phyloP scores from a whole-genome alignment of 2,329 filamentous ascomycete species.

The Colletotrichum ledebouriae region DNA sequence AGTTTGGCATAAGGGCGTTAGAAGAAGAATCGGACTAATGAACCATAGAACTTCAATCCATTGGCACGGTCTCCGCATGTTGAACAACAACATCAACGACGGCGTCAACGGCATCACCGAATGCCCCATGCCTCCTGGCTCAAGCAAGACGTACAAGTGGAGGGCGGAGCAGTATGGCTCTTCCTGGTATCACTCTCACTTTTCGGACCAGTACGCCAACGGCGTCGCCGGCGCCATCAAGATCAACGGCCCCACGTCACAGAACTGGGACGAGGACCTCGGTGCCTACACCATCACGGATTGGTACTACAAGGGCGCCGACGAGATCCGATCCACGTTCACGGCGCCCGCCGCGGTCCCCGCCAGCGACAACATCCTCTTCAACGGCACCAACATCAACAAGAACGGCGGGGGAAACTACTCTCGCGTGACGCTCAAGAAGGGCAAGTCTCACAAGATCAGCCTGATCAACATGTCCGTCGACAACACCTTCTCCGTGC shows the following conservation, averaged over 20 bases:
- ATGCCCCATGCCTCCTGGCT: conserved; percentile 56
- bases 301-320: conserved; percentile 61
- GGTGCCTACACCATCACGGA: conserved; percentile 67
- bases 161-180: conserved; percentile 56
- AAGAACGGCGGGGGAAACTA: conserved; percentile 45
- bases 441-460: conserved; percentile 69
- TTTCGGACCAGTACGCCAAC: conserved; percentile 64
- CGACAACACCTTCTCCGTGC: conserved; percentile 67
- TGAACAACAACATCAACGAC: conserved; percentile 60
- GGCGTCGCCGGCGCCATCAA: conserved; percentile 66
- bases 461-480: conserved; percentile 70
- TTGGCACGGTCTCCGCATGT: conserved; percentile 64
- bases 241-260: conserved; percentile 60
- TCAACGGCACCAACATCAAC: conserved; percentile 58
- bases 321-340: conserved; percentile 45
- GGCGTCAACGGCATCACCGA: conserved; percentile 60
- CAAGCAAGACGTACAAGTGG: conserved; percentile 53
- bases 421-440: conserved; percentile 64
- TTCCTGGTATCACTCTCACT: conserved; percentile 63
- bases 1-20: conserved; percentile 3
- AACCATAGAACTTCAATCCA: conserved; percentile 57
- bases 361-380: conserved; percentile 55
- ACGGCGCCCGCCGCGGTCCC: conserved; percentile 44
- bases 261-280: conserved; percentile 72
- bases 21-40: neutral